phyloP scores from a whole-genome alignment of 768 basidiomycete species.

The Epithele typhae region DNA sequence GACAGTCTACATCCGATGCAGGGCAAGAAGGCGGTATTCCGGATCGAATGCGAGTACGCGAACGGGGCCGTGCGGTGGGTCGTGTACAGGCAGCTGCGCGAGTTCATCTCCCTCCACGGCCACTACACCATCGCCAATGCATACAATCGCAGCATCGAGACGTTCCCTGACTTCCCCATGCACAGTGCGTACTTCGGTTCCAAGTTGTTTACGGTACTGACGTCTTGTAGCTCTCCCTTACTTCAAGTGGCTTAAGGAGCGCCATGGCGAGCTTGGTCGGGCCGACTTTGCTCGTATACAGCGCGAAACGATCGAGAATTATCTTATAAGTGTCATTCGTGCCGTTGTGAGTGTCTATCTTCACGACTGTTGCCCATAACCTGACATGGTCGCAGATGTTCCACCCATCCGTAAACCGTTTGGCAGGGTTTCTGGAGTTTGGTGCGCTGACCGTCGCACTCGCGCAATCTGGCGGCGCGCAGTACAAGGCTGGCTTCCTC shows the following conservation, averaged over 20 bases:
- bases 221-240: conserved; percentile 69
- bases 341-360: conserved; percentile 57
- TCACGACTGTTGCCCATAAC: background rate
- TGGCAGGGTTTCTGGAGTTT: conserved; percentile 89
- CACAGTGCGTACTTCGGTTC: conserved; percentile 46
- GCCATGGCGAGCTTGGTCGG: conserved; percentile 48
- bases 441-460: conserved; percentile 81
- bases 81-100: conserved; percentile 87
- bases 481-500: conserved; percentile 89
- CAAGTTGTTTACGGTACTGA: background rate
- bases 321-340: conserved; percentile 82
- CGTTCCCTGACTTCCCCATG: conserved; percentile 88
- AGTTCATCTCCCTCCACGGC: conserved; percentile 85
- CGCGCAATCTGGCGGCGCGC: conserved; percentile 76
- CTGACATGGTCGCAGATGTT: conserved; percentile 86
- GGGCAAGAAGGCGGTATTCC: conserved; percentile 73
- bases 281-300: conserved; percentile 80
- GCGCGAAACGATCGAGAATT: conserved; percentile 79
- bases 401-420: conserved; percentile 85
- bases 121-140: conserved; percentile 87
- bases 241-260: conserved; percentile 74
- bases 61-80: conserved; percentile 93
- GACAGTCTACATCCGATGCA: conserved; percentile 84
- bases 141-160: conserved; percentile 64
- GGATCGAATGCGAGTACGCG: conserved; percentile 95